Conservation (phyloP, 176 grass and related monocot genomes). For the Oryza glaberrima region DNA sequence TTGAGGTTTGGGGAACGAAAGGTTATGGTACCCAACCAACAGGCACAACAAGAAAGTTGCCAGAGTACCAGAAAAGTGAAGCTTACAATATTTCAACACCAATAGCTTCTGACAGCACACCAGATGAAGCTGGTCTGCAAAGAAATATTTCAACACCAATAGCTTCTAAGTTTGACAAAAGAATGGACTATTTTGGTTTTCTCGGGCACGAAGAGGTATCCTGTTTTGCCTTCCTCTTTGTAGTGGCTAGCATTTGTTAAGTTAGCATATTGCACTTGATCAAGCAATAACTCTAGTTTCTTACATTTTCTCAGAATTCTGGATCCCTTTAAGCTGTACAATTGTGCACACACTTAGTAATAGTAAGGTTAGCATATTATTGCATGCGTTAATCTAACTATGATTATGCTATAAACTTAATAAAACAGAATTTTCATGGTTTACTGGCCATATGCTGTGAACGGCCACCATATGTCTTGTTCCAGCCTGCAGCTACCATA, state of each 20-base stretch:
- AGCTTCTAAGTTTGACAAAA: conserved; percentile 57
- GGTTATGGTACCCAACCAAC: conserved; percentile 71
- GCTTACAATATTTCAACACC: conserved; percentile 25
- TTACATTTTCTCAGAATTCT: conserved; percentile 1
- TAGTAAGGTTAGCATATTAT: conserved; percentile 15
- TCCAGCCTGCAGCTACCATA: not conserved
- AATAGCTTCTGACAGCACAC: conserved; percentile 30
- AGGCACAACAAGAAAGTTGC: conserved; percentile 69
- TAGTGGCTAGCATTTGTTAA: not conserved
- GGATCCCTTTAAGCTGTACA: conserved; percentile 25
- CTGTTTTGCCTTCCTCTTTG: conserved; percentile 21
- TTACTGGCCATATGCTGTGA: not conserved
- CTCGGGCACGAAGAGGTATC: conserved; percentile 86
- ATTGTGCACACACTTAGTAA: not conserved
- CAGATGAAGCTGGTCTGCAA: conserved; percentile 42
- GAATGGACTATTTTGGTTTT: conserved; percentile 74
- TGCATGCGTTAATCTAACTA: conserved; percentile 16
- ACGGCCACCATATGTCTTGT: not conserved
- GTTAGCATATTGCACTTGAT: not conserved
- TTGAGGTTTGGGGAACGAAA: conserved; percentile 84
- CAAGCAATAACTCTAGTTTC: conserved; percentile 18
- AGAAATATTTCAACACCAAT: conserved; percentile 37
- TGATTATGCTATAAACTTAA: conserved; percentile 12
- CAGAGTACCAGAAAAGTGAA: conserved; percentile 57
- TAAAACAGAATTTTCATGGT: not conserved